These are phyloP conservation scores for Phoma sp. DNA, from an alignment of 2,329 filamentous ascomycete species.

Conservation along the genomic window DNA sequence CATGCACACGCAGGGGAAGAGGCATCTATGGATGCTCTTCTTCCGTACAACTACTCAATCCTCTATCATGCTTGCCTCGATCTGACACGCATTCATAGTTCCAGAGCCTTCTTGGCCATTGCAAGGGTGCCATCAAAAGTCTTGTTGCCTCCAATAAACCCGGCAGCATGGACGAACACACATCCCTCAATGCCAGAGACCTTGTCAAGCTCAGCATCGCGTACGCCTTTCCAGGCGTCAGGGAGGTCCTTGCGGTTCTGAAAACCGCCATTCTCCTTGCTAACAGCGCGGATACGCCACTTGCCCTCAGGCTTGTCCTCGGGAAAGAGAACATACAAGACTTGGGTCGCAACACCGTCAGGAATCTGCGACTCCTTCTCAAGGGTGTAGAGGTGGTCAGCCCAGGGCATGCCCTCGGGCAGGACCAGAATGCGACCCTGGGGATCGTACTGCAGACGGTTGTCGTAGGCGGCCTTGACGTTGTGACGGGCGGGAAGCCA, in stretches of 20 bases:
- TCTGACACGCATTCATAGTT: conserved; percentile 28
- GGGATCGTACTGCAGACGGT: conserved; percentile 70
- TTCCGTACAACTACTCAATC: neutral
- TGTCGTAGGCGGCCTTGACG: conserved; percentile 76
- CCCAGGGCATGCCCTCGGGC: conserved; percentile 83
- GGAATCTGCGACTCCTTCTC: conserved; percentile 64
- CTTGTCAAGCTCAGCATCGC: conserved; percentile 82
- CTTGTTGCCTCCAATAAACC: conserved; percentile 95
- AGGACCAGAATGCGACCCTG: conserved; percentile 83
- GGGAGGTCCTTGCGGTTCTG: conserved; percentile 90
- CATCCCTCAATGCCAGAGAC: conserved; percentile 73
- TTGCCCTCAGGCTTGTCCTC: conserved; percentile 78
- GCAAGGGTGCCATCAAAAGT: conserved; percentile 85
- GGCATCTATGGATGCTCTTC: conserved; percentile 21
- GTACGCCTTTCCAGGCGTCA: conserved; percentile 87
- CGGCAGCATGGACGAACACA: conserved; percentile 91
- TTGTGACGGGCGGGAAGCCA: conserved; percentile 89
- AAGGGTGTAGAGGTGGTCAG: conserved; percentile 90
- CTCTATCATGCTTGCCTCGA: neutral
- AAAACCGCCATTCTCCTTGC: conserved; percentile 82
- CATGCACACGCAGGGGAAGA: conserved; percentile 34
- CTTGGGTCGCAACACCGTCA: conserved; percentile 57
- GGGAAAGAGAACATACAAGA: conserved; percentile 89
- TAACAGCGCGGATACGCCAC: conserved; percentile 95
- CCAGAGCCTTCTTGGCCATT: conserved; percentile 81